phyloP scores from a whole-genome alignment of 148 eudicot genomes.

The Rhododendron mucronatum region DNA sequence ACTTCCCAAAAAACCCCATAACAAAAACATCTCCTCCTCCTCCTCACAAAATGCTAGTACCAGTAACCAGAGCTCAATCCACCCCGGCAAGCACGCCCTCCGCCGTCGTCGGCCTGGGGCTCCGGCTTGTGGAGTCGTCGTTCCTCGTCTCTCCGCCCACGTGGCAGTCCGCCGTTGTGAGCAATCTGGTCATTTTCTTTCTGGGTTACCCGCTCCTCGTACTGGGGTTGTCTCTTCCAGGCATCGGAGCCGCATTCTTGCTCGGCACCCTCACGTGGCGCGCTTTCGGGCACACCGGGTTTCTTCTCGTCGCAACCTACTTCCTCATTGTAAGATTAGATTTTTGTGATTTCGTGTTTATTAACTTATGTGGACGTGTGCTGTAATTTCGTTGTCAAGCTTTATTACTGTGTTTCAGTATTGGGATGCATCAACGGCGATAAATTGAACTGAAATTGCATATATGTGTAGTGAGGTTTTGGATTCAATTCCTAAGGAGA shows the following conservation, averaged over 20 bases:
- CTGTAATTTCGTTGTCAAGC: background rate
- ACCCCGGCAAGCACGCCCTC: background rate
- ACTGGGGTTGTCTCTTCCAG: slow-evolving; percentile 62
- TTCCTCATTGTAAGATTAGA: slow-evolving; percentile 67
- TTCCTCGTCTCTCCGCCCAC: slow-evolving; percentile 57
- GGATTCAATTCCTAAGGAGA: background rate
- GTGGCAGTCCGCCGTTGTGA: slow-evolving; percentile 66
- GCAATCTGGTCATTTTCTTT: slow-evolving; percentile 61
- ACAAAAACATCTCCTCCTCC: background rate
- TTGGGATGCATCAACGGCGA: background rate
- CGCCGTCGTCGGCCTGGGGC: slow-evolving; percentile 13
- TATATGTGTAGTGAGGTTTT: background rate
- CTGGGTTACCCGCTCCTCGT: slow-evolving; percentile 78
- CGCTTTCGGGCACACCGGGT: slow-evolving; percentile 65
- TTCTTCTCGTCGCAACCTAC: slow-evolving; percentile 81
- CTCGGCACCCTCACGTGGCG: slow-evolving; percentile 89
- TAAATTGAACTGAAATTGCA: background rate
- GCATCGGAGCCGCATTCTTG: slow-evolving; percentile 80
- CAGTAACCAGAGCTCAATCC: slow-evolving; percentile 26
- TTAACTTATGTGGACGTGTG: background rate
- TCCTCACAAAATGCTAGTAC: background rate
- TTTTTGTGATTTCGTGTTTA: background rate
- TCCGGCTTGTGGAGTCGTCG: slow-evolving; percentile 34
- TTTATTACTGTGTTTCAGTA: background rate
- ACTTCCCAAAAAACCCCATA: background rate